Percentiles rank a stretch among this genome's conserved stretches.
Conservation (phyloP, 208 protist species). For the Kentomonas sorsogonicus region DNA sequence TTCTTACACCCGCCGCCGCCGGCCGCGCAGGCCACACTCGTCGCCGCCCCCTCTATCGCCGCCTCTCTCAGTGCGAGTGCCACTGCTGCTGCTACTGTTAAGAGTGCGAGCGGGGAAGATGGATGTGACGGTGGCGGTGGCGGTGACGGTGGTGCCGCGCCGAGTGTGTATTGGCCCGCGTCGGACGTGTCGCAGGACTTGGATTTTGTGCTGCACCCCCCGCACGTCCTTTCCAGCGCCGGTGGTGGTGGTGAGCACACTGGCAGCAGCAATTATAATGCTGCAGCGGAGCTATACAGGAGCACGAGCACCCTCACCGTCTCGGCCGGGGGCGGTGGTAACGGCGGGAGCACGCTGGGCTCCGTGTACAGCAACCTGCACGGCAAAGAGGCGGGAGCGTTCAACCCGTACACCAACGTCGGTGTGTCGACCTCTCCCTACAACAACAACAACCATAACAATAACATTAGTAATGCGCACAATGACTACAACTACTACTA, state of each 20-base stretch:
- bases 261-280: not conserved
- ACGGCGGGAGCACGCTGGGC: not conserved
- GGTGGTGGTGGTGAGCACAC: not conserved
- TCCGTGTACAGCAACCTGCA: not conserved
- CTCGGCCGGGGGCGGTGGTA: not conserved
- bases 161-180: too few species aligned
- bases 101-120: too few species aligned
- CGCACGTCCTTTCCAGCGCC: not conserved
- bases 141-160: too few species aligned
- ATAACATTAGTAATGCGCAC: not conserved
- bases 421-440: not conserved
- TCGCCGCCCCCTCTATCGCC: too few species aligned
- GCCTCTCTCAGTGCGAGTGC: too few species aligned
- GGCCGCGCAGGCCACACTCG: too few species aligned
- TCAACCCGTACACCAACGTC: too few species aligned
- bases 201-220: not conserved
- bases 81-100: too few species aligned
- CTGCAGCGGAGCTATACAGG: not conserved
- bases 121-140: too few species aligned
- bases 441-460: conserved; percentile 6
- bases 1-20: too few species aligned
- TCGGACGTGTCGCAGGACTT: not conserved
- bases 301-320: not conserved
- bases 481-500: not conserved
- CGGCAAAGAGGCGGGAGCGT: too few species aligned